A percentile compares a stretch with the other conserved stretches of the same genome.
Evolutionary conservation across 2,329 filamentous ascomycete genomes (phyloP).

Genomic region (Stachybotrys echinatus): DNA sequence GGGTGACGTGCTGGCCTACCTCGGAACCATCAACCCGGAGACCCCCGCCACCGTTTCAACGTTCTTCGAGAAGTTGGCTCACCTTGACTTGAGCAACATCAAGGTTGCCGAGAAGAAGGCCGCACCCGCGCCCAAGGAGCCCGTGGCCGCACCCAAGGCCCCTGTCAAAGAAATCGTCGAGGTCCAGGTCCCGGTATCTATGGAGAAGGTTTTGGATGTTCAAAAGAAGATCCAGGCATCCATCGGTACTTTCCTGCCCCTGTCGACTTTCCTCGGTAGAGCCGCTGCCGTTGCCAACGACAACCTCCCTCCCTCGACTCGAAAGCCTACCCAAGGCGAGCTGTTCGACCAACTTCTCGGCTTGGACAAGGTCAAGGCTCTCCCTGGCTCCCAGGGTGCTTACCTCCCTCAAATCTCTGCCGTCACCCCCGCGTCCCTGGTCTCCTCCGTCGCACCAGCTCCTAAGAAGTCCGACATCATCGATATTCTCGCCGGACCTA

Average conservation of each 20-base stretch:
- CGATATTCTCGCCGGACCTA: slow-evolving; percentile 62
- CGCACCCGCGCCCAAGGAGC: slow-evolving; percentile 30
- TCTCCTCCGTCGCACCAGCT: slow-evolving; percentile 22
- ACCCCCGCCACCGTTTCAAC: slow-evolving; percentile 67
- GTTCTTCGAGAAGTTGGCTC: slow-evolving; percentile 68
- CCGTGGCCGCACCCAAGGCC: slow-evolving; percentile 31
- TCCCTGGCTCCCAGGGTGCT: slow-evolving; percentile 53
- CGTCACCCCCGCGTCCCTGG: slow-evolving; percentile 40
- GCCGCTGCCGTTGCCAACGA: slow-evolving; percentile 87
- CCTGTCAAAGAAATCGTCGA: slow-evolving; percentile 45
- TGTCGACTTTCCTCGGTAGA: slow-evolving; percentile 81
- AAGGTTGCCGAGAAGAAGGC: slow-evolving; percentile 61
- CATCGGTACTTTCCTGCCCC: slow-evolving; percentile 73
- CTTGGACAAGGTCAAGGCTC: slow-evolving; percentile 40
- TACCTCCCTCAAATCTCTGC: slow-evolving; percentile 68
- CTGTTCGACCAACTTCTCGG: slow-evolving; percentile 89
- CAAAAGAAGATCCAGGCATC: slow-evolving; percentile 75
- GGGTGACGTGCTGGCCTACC: slow-evolving; percentile 87
- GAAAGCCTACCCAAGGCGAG: slow-evolving; percentile 64
- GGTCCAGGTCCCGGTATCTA: slow-evolving; percentile 70
- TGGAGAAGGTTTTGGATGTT: slow-evolving; percentile 71
- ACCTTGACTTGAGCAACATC: slow-evolving; percentile 94
- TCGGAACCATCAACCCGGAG: slow-evolving; percentile 69
- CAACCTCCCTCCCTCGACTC: slow-evolving; percentile 64
- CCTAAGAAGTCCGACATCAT: slow-evolving; percentile 62